phyloP scores from a whole-genome alignment of 1,139 yeast species.

The Hyphopichia burtonii region DNA sequence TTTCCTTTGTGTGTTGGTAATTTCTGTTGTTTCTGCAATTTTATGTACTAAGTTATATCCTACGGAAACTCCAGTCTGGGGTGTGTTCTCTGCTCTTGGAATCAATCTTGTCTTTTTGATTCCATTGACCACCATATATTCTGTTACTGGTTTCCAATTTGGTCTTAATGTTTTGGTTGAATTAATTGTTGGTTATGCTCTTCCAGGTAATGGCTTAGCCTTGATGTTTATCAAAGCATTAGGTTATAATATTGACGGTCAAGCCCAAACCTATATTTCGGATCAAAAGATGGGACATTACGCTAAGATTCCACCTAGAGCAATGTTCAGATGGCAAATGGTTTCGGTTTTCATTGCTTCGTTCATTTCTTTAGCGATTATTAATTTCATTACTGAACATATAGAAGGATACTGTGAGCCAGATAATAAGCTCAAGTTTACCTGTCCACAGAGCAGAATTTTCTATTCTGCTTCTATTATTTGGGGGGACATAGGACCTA shows the following conservation, averaged over 20 bases:
- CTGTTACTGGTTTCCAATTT: slow-evolving; percentile 48
- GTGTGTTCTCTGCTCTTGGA: slow-evolving; percentile 55
- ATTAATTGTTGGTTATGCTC: slow-evolving; percentile 54
- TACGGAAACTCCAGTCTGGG: slow-evolving; percentile 56
- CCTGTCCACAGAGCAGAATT: slow-evolving; percentile 50
- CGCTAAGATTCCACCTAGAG: slow-evolving; percentile 57
- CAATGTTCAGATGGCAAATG: slow-evolving; percentile 59
- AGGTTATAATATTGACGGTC: slow-evolving; percentile 56
- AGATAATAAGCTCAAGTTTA: slow-evolving; percentile 40
- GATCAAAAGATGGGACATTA: slow-evolving; percentile 59
- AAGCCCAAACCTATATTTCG: slow-evolving; percentile 50
- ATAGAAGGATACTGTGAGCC: slow-evolving; percentile 43
- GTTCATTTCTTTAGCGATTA: slow-evolving; percentile 53
- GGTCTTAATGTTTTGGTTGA: slow-evolving; percentile 59
- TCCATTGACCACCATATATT: slow-evolving; percentile 46
- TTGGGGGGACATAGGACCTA: slow-evolving; percentile 70
- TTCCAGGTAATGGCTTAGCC: slow-evolving; percentile 59
- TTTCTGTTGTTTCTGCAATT: slow-evolving; percentile 51
- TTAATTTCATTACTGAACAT: slow-evolving; percentile 48
- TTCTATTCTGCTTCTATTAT: slow-evolving; percentile 53
- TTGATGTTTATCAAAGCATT: slow-evolving; percentile 54
- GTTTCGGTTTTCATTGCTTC: slow-evolving; percentile 41
- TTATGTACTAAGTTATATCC: slow-evolving; percentile 36
- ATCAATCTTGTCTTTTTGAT: slow-evolving; percentile 54
- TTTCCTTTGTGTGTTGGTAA: slow-evolving; percentile 46